Conservation (phyloP, 495 filamentous ascomycete species). For the Podospora sp. region DNA sequence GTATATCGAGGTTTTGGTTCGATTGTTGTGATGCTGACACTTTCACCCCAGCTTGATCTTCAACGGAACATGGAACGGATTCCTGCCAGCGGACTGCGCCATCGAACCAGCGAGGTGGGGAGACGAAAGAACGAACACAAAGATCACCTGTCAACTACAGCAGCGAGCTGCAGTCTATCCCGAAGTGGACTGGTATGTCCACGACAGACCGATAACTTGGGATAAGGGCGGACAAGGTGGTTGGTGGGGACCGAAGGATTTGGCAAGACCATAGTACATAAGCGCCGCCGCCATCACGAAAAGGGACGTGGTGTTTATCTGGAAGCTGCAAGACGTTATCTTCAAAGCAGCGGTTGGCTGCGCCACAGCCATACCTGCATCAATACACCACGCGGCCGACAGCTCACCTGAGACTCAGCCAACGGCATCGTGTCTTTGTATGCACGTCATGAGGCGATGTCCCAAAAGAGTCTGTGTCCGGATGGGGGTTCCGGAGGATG, state of each 20-base stretch:
- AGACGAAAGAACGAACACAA: background rate
- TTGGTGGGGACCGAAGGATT: slow-evolving; percentile 6
- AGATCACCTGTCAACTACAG: background rate
- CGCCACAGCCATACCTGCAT: too few relatives aligned
- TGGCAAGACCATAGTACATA: background rate
- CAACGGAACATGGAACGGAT: slow-evolving; percentile 15
- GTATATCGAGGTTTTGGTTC: background rate
- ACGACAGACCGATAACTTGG: slow-evolving; percentile 5
- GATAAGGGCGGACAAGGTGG: background rate
- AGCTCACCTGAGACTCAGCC: background rate
- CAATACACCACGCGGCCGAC: background rate
- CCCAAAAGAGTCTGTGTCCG: too few relatives aligned
- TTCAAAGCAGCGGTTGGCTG: background rate
- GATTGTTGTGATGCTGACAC: background rate
- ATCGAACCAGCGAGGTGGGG: background rate
- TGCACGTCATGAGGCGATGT: background rate
- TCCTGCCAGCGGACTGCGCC: background rate
- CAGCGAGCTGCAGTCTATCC: background rate
- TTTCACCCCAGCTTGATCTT: slow-evolving; percentile 1
- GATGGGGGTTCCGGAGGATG: too few relatives aligned
- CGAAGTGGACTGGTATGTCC: slow-evolving; percentile 10
- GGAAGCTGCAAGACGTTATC: background rate
- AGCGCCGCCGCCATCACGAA: too few relatives aligned
- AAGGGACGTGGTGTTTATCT: too few relatives aligned
- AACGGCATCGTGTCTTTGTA: background rate